Percentiles rank a stretch among this genome's conserved stretches.
Evolutionary conservation across 75 land plant genomes (phyloP).

Genomic region (Cryptomeria japonica): DNA sequence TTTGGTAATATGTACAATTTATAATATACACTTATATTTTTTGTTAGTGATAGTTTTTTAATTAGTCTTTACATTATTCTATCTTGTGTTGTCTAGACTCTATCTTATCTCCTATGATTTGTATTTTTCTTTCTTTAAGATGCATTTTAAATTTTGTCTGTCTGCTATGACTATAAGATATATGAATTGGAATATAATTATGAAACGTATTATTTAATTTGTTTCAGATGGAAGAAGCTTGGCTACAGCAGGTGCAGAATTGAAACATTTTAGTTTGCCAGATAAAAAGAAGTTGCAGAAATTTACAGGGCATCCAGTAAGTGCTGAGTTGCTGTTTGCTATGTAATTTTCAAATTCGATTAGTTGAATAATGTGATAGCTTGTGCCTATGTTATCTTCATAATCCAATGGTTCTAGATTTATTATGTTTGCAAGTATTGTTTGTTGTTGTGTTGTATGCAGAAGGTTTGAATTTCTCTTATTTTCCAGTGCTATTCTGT

Average conservation of each 20-base stretch:
- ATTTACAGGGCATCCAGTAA: slow-evolving; percentile 94
- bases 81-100: neutral
- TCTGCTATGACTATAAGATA: neutral
- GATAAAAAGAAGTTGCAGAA: slow-evolving; percentile 76
- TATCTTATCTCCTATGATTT: neutral
- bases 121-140: neutral
- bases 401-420: neutral
- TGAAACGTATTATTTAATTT: neutral
- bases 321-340: slow-evolving; percentile 14
- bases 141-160: neutral
- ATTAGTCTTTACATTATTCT: too few species aligned
- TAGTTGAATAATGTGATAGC: neutral
- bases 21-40: too few species aligned
- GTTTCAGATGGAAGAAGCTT: slow-evolving; percentile 74
- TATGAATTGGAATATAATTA: neutral
- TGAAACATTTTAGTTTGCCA: slow-evolving; percentile 60
- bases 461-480: neutral
- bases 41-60: too few species aligned
- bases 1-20: neutral
- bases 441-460: neutral
- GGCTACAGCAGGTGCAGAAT: slow-evolving; percentile 66
- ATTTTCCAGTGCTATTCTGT: neutral
- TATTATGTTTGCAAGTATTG: neutral
- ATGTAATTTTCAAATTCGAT: neutral
- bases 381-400: neutral